These are phyloP conservation scores for Russula brevipes DNA, from an alignment of 768 basidiomycete species.

Conservation along the genomic window DNA sequence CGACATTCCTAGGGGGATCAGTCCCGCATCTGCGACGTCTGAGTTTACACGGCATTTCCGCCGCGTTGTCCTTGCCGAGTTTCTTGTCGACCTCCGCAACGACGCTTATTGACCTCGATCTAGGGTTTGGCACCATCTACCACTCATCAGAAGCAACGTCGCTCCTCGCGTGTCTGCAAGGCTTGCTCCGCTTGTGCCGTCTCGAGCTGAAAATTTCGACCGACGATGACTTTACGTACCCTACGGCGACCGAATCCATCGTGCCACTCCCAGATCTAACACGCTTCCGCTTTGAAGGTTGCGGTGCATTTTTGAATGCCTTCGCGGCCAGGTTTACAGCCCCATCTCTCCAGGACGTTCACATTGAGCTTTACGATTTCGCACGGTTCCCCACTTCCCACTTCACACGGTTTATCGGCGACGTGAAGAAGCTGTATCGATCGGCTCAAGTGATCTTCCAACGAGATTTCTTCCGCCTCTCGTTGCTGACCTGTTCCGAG, in stretches of 20 bases:
- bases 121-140: not conserved
- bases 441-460: too few relatives aligned
- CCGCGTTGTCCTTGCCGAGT: not conserved
- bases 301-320: not conserved
- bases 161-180: not conserved
- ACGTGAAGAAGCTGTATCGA: not conserved
- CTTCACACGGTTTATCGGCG: not conserved
- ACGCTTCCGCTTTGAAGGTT: not conserved
- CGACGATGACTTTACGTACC: too few relatives aligned
- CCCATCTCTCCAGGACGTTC: not conserved
- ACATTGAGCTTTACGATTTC: not conserved
- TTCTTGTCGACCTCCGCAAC: not conserved
- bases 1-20: not conserved
- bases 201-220: not conserved
- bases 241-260: too few relatives aligned
- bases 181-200: not conserved
- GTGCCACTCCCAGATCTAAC: not conserved
- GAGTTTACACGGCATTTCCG: not conserved
- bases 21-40: not conserved
- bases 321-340: not conserved
- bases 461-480: too few relatives aligned
- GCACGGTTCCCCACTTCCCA: not conserved
- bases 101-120: not conserved
- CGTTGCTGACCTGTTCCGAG: too few relatives aligned
- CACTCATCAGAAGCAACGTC: too few relatives aligned